These are phyloP conservation scores for Flaveria ramosissima DNA, from an alignment of 129 eudicot species.

Conservation along the genomic window DNA sequence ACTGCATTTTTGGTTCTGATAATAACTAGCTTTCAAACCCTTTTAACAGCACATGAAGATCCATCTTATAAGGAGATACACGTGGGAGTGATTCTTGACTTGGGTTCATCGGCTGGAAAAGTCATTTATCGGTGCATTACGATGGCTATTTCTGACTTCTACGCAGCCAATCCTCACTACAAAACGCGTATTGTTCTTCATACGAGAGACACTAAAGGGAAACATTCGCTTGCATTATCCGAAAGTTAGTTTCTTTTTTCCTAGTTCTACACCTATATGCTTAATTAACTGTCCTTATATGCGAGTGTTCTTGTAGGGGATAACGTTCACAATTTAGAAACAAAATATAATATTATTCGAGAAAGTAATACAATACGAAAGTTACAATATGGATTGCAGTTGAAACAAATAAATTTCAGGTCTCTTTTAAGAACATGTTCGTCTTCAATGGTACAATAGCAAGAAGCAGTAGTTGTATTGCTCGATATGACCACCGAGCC, in stretches of 20 bases:
- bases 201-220: conserved; percentile 40
- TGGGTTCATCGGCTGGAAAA: conserved; percentile 35
- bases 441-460: no score
- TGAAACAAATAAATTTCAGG: no score
- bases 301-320: no score
- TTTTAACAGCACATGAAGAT: background rate
- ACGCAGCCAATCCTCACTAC: conserved; percentile 23
- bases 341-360: no score
- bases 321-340: no score
- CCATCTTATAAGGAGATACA: conserved; percentile 20
- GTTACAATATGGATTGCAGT: no score
- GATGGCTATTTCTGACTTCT: conserved; percentile 41
- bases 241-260: conserved; percentile 22
- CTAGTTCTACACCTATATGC: background rate
- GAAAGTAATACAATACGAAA: no score
- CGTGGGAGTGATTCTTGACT: conserved; percentile 43
- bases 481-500: no score
- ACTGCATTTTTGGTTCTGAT: conserved; percentile 4
- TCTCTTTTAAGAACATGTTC: no score
- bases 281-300: no score
- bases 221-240: conserved; percentile 22
- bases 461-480: no score
- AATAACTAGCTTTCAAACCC: conserved; percentile 11
- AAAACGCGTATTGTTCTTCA: conserved; percentile 24
- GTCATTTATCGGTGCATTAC: conserved; percentile 28